These are phyloP conservation scores for Xylaria acuta DNA, from an alignment of 495 filamentous ascomycete species.

Conservation along the genomic window DNA sequence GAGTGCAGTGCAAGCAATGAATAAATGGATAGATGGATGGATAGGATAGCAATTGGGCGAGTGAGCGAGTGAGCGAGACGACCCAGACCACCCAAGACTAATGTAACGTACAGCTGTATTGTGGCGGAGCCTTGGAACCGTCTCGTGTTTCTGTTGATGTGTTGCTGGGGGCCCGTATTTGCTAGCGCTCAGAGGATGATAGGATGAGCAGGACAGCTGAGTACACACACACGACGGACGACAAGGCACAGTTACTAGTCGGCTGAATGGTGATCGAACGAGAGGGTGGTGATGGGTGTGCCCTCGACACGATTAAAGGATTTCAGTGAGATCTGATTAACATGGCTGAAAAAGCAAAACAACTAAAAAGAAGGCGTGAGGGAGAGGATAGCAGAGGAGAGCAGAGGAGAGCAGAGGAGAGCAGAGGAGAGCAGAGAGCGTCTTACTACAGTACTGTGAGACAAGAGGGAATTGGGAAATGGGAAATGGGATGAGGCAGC, in stretches of 20 bases:
- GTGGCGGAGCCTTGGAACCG: constrained; percentile 25
- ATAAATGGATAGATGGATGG: neutral
- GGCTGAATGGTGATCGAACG: neutral
- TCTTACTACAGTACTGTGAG: neutral
- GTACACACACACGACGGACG: neutral
- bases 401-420: neutral
- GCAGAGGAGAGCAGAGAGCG: neutral
- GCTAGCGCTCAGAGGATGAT: neutral
- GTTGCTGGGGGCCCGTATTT: constrained; percentile 12
- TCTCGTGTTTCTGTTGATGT: constrained; percentile 20
- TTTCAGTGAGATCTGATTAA: neutral
- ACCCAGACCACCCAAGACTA: constrained; percentile 6
- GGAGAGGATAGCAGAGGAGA: neutral
- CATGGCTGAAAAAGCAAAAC: neutral
- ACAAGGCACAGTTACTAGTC: neutral
- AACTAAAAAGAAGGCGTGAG: neutral
- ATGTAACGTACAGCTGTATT: constrained; percentile 19
- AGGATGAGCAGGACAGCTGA: constrained; percentile 5
- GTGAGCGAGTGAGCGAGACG: constrained; percentile 2
- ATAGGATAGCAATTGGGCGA: neutral
- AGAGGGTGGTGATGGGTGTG: neutral
- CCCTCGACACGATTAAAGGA: neutral
- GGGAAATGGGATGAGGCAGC: neutral
- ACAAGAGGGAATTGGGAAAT: neutral
- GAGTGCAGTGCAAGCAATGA: neutral